These are phyloP conservation scores for Neovahlkampfia damariscottae DNA, from an alignment of 78 protist species.

Conservation along the genomic window DNA sequence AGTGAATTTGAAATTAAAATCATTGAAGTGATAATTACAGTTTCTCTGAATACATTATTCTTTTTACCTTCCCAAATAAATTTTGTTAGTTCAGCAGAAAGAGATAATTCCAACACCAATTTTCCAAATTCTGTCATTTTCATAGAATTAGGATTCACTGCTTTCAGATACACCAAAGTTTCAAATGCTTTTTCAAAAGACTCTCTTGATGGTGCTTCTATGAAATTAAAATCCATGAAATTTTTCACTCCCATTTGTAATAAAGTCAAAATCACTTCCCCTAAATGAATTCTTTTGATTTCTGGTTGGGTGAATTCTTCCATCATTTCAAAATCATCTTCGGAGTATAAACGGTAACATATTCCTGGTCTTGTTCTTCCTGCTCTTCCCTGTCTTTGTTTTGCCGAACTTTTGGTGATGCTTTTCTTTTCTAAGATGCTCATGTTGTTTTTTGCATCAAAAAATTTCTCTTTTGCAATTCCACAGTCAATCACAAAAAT, in stretches of 20 bases:
- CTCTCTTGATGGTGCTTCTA: constrained; percentile 22
- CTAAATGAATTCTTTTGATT: constrained; percentile 16
- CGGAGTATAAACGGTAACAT: constrained; percentile 49
- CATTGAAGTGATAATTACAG: constrained; percentile 81
- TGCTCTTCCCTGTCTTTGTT: constrained; percentile 46
- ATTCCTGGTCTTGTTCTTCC: constrained; percentile 27
- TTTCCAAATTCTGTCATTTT: constrained; percentile 68
- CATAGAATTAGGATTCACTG: constrained; percentile 91
- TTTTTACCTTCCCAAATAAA: constrained; percentile 51
- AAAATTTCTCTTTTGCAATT: constrained; percentile 46
- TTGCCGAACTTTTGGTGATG: constrained; percentile 25
- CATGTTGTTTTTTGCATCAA: constrained; percentile 37
- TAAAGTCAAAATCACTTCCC: constrained; percentile 28
- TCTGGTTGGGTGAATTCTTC: constrained; percentile 28
- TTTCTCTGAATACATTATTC: constrained; percentile 77
- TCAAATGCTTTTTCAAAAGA: constrained; percentile 16
- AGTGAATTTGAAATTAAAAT: constrained; percentile 39
- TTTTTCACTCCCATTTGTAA: constrained; percentile 28
- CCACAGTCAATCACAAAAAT: constrained; percentile 75
- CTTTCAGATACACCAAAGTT: not conserved
- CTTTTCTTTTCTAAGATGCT: constrained; percentile 31
- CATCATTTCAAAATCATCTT: constrained; percentile 5
- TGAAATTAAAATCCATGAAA: constrained; percentile 20
- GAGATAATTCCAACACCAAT: constrained; percentile 71
- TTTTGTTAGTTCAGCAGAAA: constrained; percentile 93